Evolutionary conservation across 371 early-diverging fungal genomes (phyloP).

Genomic region (Phascolomyces articulosus): DNA sequence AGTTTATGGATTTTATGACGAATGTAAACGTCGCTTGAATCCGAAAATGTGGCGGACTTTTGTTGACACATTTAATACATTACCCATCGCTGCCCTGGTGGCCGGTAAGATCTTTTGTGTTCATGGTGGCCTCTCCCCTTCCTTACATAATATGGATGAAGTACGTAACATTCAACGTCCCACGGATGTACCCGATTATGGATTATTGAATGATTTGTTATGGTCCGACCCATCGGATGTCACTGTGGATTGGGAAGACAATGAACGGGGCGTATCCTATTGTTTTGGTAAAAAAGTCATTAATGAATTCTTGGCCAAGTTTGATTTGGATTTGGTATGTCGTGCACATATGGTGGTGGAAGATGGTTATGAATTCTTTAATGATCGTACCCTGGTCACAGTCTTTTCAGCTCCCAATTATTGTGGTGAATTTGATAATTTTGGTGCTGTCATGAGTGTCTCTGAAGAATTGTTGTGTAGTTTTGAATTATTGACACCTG

Average conservation of each 20-base stretch:
- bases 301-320: slow-evolving; percentile 85
- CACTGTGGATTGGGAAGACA: slow-evolving; percentile 92
- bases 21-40: slow-evolving; percentile 96
- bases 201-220: slow-evolving; percentile 84
- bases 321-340: slow-evolving; percentile 93
- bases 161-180: slow-evolving; percentile 92
- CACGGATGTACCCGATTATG: slow-evolving; percentile 97
- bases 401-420: slow-evolving; percentile 99
- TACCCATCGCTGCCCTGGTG: slow-evolving; percentile 97
- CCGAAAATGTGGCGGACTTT: slow-evolving; percentile 98
- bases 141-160: slow-evolving; percentile 89
- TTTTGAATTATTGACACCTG: slow-evolving; percentile 66
- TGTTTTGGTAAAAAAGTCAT: slow-evolving; percentile 94
- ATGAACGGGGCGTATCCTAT: slow-evolving; percentile 97
- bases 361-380: slow-evolving; percentile 99
- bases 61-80: slow-evolving; percentile 97
- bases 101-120: slow-evolving; percentile 98
- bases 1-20: slow-evolving; percentile 99
- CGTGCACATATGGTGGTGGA: slow-evolving; percentile 98
- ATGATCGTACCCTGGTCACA: slow-evolving; percentile 92
- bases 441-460: slow-evolving; percentile 96
- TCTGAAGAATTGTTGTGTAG: slow-evolving; percentile 92
- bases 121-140: slow-evolving; percentile 98
- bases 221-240: slow-evolving; percentile 92
- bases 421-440: slow-evolving; percentile 98